Conservation (phyloP, 2,329 filamentous ascomycete genomes). For the Apiospora pterosperma region DNA sequence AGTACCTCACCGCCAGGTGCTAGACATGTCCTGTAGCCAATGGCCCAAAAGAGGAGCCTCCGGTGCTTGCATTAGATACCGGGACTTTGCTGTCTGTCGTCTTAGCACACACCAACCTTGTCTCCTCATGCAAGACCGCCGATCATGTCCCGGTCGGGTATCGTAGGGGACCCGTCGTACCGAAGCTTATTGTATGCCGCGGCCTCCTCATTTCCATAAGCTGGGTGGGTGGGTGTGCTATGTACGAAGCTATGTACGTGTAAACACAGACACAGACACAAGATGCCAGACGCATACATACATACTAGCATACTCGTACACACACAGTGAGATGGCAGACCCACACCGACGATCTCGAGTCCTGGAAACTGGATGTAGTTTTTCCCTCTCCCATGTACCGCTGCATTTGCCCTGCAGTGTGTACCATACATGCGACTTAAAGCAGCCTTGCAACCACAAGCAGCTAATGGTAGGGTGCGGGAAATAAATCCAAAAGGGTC, state of each 20-base stretch:
- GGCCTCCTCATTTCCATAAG: background rate
- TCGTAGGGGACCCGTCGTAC: constrained; percentile 3
- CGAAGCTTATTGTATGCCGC: constrained; percentile 6
- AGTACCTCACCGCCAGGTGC: constrained; percentile 1
- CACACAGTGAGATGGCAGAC: background rate
- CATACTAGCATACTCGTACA: background rate
- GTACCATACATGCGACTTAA: background rate
- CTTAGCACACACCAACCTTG: background rate
- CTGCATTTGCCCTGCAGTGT: background rate
- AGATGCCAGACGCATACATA: background rate
- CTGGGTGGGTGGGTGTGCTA: too few species aligned
- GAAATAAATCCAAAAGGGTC: background rate
- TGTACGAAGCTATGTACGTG: background rate
- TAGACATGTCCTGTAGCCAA: background rate
- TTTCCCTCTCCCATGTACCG: background rate
- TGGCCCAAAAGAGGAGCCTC: background rate
- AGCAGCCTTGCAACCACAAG: background rate
- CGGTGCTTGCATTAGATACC: background rate
- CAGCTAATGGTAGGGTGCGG: background rate
- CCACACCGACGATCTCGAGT: constrained; percentile 2
- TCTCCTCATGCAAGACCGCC: constrained; percentile 2
- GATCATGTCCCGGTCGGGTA: constrained; percentile 1
- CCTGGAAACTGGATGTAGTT: background rate
- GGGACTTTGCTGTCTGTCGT: background rate
- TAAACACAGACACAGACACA: background rate